phyloP scores from a whole-genome alignment of 495 filamentous ascomycete species.

The Trichoderma orchidacearum region DNA sequence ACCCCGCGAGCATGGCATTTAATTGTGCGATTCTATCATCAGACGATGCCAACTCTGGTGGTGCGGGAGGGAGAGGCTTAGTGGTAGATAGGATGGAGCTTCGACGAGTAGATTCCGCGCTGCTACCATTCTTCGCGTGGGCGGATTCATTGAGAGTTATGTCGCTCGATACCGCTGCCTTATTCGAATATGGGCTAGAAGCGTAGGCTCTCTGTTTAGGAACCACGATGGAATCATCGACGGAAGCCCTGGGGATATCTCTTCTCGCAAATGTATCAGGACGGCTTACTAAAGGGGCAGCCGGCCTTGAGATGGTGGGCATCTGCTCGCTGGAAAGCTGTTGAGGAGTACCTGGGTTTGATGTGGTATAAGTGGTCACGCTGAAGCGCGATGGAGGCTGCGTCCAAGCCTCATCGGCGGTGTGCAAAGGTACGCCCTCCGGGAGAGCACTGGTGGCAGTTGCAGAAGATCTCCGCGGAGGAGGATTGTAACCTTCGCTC shows the following conservation, averaged over 20 bases:
- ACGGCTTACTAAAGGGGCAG: constrained; percentile 19
- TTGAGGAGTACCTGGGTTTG: constrained; percentile 40
- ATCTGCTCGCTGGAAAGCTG: constrained; percentile 32
- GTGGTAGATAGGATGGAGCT: constrained; percentile 19
- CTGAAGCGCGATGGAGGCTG: constrained; percentile 60
- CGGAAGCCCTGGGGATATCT: constrained; percentile 1
- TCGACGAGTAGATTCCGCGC: constrained; percentile 3
- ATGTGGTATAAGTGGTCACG: constrained; percentile 54
- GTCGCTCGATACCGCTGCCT: background rate
- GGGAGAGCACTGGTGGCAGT: constrained; percentile 7
- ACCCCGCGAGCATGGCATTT: constrained; percentile 49
- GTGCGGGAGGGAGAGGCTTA: constrained; percentile 45
- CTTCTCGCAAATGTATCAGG: constrained; percentile 13
- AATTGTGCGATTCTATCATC: constrained; percentile 52
- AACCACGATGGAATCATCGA: constrained; percentile 12
- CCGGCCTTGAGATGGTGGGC: constrained; percentile 19
- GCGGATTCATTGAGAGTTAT: background rate
- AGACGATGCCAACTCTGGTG: constrained; percentile 38
- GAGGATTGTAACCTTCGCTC: constrained; percentile 5
- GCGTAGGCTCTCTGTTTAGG: constrained; percentile 12
- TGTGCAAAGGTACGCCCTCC: constrained; percentile 2
- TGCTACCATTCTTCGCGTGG: constrained; percentile 7
- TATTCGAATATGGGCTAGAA: constrained; percentile 10
- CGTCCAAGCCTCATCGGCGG: constrained; percentile 17
- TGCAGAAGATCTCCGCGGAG: background rate